A percentile compares a stretch with the other conserved stretches of the same genome.
Conservation (phyloP, 2,329 filamentous ascomycete species). For the Didymella keratinophila region DNA sequence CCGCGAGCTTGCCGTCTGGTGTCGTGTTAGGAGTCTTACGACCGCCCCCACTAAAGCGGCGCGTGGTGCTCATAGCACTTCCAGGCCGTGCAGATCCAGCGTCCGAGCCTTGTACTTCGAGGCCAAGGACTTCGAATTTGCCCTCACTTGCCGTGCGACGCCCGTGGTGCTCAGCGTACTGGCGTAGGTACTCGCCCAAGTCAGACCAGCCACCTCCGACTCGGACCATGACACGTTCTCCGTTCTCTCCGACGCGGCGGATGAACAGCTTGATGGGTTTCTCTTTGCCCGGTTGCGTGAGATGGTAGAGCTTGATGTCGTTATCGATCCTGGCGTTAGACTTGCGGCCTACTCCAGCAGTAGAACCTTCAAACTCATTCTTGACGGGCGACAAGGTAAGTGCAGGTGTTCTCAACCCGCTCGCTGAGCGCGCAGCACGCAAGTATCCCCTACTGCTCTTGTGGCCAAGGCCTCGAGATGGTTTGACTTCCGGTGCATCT, state of each 20-base stretch:
- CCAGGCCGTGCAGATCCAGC: conserved; percentile 38
- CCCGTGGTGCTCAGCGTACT: conserved; percentile 91
- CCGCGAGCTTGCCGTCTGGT: conserved; percentile 29
- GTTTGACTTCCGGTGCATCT: conserved; percentile 42
- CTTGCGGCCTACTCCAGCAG: conserved; percentile 38
- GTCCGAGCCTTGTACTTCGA: conserved; percentile 45
- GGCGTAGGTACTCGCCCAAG: conserved; percentile 89
- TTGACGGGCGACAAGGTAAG: conserved; percentile 50
- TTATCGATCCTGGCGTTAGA: conserved; percentile 48
- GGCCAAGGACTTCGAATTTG: conserved; percentile 63
- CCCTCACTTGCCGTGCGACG: conserved; percentile 68
- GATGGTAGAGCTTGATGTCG: conserved; percentile 91
- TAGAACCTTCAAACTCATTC: conserved; percentile 40
- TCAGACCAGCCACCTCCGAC: conserved; percentile 99
- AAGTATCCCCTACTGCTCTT: conserved; percentile 44
- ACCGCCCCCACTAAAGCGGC: conserved; percentile 38
- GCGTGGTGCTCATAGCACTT: conserved; percentile 38
- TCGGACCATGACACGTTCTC: conserved; percentile 95
- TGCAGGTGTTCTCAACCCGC: conserved; percentile 46
- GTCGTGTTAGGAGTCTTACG: conserved; percentile 40
- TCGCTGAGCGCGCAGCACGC: conserved; percentile 44
- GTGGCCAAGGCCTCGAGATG: conserved; percentile 35
- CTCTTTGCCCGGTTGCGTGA: conserved; percentile 82
- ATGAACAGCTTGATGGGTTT: conserved; percentile 95
- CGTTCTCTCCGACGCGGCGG: conserved; percentile 85